Evolutionary conservation across 352 stramenopile genomes (phyloP), one percentile per base, ranked within the genome.

Genomic region (Phytophthora foliorum): DNA sequence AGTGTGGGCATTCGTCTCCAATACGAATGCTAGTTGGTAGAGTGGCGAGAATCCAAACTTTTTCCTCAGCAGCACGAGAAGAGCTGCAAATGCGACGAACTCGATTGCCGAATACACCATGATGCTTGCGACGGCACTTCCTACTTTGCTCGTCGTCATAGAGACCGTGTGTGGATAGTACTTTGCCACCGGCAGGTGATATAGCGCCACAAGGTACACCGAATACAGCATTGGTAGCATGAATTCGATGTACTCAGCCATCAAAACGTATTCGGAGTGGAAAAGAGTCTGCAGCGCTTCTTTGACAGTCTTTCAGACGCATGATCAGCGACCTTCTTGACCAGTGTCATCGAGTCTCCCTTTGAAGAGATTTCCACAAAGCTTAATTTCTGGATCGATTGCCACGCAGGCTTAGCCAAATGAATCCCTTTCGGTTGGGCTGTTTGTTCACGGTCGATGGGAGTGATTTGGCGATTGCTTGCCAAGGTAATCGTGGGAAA

Each of bases 21-120:
- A 57, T n/a, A 83, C 73, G 34, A 86, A 84, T 0, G 68, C 78
- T 2, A 84, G 41, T 22, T 74, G 59, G 41, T 77, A 74, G 3
- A 78, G 13, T 7, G 64, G 57, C 1, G 60, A 71, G 42, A 72
- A 74, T 1, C 44, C 57, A 24, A 82, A 75, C 36, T 57, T 61
- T 0, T 51, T 16, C 32, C 59, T 48, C 14, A 80, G 29, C 2
- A 63, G 27, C 16, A 61, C 8, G 10, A 63, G n/a, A 4, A 75
- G 50, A 24, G 31, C 56, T 2, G 56, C 11, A 17, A 76, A 62
- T 0, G 19, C 31, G 3, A 34, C 56, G 29, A 66, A 49, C 22
- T 80, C 69, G 10, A 76, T 22, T 10, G 14, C 16, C 3, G 56
- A 19, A 45, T 66, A 73, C 2, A 63, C 14, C 6, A 69, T 6